phyloP scores from a whole-genome alignment of 768 basidiomycete genomes.

The Panus rudis region DNA sequence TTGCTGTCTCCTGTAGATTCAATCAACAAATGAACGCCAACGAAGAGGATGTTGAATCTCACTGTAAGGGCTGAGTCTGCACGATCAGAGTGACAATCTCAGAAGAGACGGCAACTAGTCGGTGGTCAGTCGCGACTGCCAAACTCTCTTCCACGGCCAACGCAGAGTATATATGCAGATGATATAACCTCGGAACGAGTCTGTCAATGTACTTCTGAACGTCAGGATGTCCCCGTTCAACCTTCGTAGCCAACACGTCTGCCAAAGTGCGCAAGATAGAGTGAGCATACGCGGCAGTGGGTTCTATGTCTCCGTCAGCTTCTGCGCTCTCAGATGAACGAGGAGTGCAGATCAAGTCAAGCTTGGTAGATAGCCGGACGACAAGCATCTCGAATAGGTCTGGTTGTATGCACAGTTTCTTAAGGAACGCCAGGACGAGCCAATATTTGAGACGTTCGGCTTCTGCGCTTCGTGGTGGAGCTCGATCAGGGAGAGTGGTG shows the following conservation, averaged over 20 bases:
- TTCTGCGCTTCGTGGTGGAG: constrained; percentile 48
- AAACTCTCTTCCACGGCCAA: constrained; percentile 16
- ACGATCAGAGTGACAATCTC: constrained; percentile 63
- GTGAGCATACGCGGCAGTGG: constrained; percentile 77
- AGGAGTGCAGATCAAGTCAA: constrained; percentile 58
- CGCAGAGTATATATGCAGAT: constrained; percentile 46
- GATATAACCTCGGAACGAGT: constrained; percentile 65
- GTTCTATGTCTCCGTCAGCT: constrained; percentile 40
- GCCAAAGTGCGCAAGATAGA: constrained; percentile 69
- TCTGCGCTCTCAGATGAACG: constrained; percentile 15
- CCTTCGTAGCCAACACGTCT: constrained; percentile 51
- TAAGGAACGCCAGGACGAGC: constrained; percentile 60
- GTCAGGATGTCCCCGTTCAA: constrained; percentile 47
- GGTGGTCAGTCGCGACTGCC: constrained; percentile 33
- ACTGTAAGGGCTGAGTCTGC: constrained; percentile 60
- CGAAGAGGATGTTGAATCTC: constrained; percentile 20
- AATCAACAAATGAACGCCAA: neutral
- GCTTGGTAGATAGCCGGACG: constrained; percentile 66
- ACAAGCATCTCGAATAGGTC: constrained; percentile 82
- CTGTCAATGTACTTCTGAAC: constrained; percentile 74
- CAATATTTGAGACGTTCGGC: constrained; percentile 58
- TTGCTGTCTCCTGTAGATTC: constrained; percentile 52
- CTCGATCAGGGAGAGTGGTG: constrained; percentile 58
- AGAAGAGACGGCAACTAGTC: constrained; percentile 56
- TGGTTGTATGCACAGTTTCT: constrained; percentile 63